phyloP scores from a whole-genome alignment of 2,329 filamentous ascomycete species.

The Coniochaeta sp. region DNA sequence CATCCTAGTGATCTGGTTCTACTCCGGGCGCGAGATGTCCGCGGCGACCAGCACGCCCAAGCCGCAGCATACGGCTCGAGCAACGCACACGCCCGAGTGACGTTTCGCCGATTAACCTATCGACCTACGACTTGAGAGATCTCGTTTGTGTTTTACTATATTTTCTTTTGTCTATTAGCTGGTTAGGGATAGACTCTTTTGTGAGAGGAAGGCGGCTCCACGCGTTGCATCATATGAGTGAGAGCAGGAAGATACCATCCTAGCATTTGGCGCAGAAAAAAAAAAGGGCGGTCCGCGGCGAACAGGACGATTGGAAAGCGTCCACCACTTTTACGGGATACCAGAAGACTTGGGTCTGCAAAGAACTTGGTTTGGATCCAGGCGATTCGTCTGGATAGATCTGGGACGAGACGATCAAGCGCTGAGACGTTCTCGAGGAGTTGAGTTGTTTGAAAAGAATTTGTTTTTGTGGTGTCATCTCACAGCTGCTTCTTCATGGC shows the following conservation, averaged over 20 bases:
- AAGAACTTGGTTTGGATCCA: neutral
- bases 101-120: slow-evolving; percentile 1
- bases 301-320: neutral
- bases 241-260: no score
- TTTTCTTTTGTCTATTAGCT: neutral
- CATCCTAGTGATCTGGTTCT: slow-evolving; percentile 34
- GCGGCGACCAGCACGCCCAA: neutral
- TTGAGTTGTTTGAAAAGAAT: slow-evolving; percentile 5
- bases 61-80: neutral
- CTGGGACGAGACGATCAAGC: slow-evolving; percentile 41
- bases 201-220: no score
- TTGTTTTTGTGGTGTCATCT: neutral
- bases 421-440: slow-evolving; percentile 45
- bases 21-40: slow-evolving; percentile 26
- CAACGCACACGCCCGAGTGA: slow-evolving; percentile 4
- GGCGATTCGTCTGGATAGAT: slow-evolving; percentile 18
- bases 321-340: neutral
- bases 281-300: neutral
- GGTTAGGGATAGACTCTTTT: neutral
- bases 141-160: neutral
- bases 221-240: no score
- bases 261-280: neutral
- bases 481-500: neutral
- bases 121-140: neutral
- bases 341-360: neutral